Evolutionary conservation across 73 alveolate species (phyloP).

Genomic region (Loxodes magnus): DNA sequence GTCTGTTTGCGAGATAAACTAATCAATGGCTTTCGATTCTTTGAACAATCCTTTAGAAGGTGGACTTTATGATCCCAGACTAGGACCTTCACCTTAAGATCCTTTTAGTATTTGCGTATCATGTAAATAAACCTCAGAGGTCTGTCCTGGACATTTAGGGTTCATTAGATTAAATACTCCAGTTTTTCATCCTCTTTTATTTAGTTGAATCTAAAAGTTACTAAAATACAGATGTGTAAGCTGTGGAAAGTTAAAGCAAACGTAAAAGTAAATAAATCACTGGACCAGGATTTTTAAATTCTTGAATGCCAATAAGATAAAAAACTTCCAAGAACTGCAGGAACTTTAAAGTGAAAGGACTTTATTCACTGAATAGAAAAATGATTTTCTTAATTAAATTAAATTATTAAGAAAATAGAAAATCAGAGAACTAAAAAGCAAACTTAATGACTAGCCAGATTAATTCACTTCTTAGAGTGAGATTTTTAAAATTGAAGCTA

Average conservation of each 20-base stretch:
- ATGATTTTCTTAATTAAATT: not conserved
- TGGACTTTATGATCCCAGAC: constrained; percentile 43
- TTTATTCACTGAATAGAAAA: not conserved
- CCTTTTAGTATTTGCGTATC: constrained; percentile 24
- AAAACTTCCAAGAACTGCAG: constrained; percentile 15
- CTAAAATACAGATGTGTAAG: constrained; percentile 41
- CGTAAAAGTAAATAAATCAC: constrained; percentile 12
- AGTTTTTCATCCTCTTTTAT: constrained; percentile 45
- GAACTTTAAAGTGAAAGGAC: constrained; percentile 3
- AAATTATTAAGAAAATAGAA: constrained; percentile 9
- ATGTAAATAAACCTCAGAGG: constrained; percentile 31
- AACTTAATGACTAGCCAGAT: constrained; percentile 1
- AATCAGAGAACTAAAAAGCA: constrained; percentile 2
- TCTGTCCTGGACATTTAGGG: constrained; percentile 65
- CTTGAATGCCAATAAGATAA: constrained; percentile 27
- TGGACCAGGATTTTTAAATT: constrained; percentile 16
- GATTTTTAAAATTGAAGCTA: constrained; percentile 8
- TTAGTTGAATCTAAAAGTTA: constrained; percentile 35
- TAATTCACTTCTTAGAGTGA: constrained; percentile 7
- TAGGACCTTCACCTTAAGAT: constrained; percentile 51
- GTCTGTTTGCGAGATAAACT: too few relatives aligned
- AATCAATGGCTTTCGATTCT: too few relatives aligned
- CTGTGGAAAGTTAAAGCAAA: constrained; percentile 45
- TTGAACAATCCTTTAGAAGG: constrained; percentile 35
- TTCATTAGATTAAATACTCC: constrained; percentile 38